Evolutionary conservation across 495 filamentous ascomycete genomes (phyloP).

Genomic region (Jackrogersella multiformis): DNA sequence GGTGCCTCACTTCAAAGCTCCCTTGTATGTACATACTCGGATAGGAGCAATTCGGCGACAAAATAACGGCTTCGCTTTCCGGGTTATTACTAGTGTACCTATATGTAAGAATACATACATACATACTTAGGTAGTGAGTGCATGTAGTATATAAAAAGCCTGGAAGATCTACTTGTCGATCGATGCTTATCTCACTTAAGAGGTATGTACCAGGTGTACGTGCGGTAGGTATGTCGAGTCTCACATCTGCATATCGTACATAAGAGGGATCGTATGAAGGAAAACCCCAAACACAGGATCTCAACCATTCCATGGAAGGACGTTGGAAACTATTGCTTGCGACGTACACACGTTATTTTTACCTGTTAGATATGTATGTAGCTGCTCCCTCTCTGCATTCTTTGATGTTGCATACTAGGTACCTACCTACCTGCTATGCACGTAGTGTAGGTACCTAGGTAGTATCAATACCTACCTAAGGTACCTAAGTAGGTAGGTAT

Average conservation of each 20-base stretch:
- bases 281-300: too few relatives aligned
- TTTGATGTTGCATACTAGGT: slow-evolving; percentile 3
- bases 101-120: background rate
- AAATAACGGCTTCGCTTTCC: background rate
- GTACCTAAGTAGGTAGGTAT: too few relatives aligned
- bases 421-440: too few relatives aligned
- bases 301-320: too few relatives aligned
- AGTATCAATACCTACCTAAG: background rate
- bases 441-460: slow-evolving; percentile 5
- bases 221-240: background rate
- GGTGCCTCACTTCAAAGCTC: background rate
- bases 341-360: too few relatives aligned
- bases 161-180: slow-evolving; percentile 1
- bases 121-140: background rate
- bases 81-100: background rate
- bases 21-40: background rate
- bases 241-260: background rate
- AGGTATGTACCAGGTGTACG: too few relatives aligned
- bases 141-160: background rate
- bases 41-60: slow-evolving; percentile 9
- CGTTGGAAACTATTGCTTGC: too few relatives aligned
- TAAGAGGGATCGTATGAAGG: too few relatives aligned
- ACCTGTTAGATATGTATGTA: background rate
- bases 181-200: slow-evolving; percentile 8
- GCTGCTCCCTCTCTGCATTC: background rate